Base-by-base conservation (phyloP, 768 basidiomycete genomes). In the Lanmaoa pseudosensibilis region DNA sequence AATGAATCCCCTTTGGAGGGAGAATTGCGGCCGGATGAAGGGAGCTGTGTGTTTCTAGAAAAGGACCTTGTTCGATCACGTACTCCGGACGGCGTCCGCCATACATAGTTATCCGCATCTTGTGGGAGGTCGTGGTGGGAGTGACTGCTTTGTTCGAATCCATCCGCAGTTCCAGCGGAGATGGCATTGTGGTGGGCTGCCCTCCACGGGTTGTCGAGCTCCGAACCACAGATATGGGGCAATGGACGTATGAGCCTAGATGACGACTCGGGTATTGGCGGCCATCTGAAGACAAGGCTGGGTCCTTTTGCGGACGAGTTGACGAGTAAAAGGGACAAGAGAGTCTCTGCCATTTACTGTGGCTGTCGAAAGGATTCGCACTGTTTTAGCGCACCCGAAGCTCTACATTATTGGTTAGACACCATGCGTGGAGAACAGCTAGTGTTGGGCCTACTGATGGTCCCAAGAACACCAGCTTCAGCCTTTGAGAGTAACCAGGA, bases 231-330 rank as follows among this genome's bases (percentile, higher is more conserved):
- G 11, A 79, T 75, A 32, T 82, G 75, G 15, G 87, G 88, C 30
- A 78, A 76, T 4, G 92, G 83, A 48, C 94, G 85, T 50, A 83
- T 81, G 30, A 96, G 81, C 54, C 94, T 80, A 5, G 85, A 78
- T 6, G 84, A 79, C 1, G 83, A 74, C 13, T 74, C 64, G 15
- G 92, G 91, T 15, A 76, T 77, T 15, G 91, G 87, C 0, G 94
- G 94, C 88, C 92, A 96, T 59, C 90, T 80, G 68, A 86, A 94
- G 50, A 92, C 87, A 6, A 94, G 74, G 61, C 78, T 87, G 11
- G 86, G 83, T 27, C 89, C 91, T 65, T 86, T 90, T 8, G 90
- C 86, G 10, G 92, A 94, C 13, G 87, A 86, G 5, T 91, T 91
- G 41, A 93, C 90, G 36, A 97, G 83, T 5, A 95, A 73, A 58